Conservation (phyloP, 768 basidiomycete species). For the Hypholoma sublateritium region DNA sequence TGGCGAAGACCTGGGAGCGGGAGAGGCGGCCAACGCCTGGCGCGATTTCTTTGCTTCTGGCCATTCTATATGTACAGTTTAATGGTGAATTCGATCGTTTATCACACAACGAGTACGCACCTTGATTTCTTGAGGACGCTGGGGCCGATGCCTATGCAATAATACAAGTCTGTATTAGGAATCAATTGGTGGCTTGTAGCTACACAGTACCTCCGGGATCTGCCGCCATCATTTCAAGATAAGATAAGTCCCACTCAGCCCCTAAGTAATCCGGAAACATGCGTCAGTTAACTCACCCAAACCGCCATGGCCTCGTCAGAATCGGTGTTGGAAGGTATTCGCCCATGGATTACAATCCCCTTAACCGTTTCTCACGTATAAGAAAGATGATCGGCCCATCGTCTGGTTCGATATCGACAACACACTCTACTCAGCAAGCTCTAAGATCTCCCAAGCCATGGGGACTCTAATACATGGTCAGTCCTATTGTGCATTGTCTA, state of each 20-base stretch:
- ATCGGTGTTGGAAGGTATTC: neutral
- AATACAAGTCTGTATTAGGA: constrained; percentile 31
- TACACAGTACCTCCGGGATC: constrained; percentile 42
- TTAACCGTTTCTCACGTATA: neutral
- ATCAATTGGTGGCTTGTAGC: constrained; percentile 41
- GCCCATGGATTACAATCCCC: neutral
- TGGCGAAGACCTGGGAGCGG: constrained; percentile 76
- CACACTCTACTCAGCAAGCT: constrained; percentile 78
- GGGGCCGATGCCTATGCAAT: constrained; percentile 47
- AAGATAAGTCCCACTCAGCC: constrained; percentile 11
- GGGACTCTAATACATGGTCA: constrained; percentile 74
- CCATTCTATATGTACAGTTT: constrained; percentile 55
- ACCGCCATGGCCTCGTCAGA: constrained; percentile 1
- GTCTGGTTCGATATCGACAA: constrained; percentile 90
- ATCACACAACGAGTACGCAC: constrained; percentile 28
- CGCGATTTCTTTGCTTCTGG: constrained; percentile 83
- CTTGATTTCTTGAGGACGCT: constrained; percentile 53
- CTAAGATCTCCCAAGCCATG: constrained; percentile 79
- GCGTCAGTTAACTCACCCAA: neutral
- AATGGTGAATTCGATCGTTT: constrained; percentile 8
- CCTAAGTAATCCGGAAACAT: neutral
- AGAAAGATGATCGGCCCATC: constrained; percentile 53
- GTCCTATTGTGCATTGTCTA: constrained; percentile 6
- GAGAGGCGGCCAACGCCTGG: constrained; percentile 82
- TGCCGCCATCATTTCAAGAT: constrained; percentile 30